Percentiles rank a stretch among this genome's conserved stretches.
phyloP scores from a whole-genome alignment of 805 yeast genomes.

The Ogataea nonfermentans region DNA sequence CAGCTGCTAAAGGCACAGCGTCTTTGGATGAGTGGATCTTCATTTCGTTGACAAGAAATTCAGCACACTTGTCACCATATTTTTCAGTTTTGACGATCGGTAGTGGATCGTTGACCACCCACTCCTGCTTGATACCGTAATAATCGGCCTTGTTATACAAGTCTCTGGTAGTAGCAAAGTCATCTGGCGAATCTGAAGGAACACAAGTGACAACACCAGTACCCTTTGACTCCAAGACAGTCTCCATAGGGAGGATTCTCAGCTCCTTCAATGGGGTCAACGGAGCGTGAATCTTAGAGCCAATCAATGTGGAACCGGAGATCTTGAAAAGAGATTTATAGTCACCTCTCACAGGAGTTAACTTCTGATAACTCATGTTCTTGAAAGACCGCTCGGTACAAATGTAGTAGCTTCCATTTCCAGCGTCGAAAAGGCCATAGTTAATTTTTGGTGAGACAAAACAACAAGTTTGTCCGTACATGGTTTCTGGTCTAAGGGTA shows the following conservation, averaged over 20 bases:
- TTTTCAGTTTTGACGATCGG: constrained; percentile 77
- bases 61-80: constrained; percentile 88
- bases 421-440: constrained; percentile 89
- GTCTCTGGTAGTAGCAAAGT: constrained; percentile 82
- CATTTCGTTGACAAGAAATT: constrained; percentile 74
- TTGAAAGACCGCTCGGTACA: constrained; percentile 95
- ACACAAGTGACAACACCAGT: constrained; percentile 99
- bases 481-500: constrained; percentile 96
- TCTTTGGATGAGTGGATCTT: constrained; percentile 97
- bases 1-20: constrained; percentile 77
- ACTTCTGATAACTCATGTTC: constrained; percentile 93
- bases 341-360: constrained; percentile 85
- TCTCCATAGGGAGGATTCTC: constrained; percentile 94
- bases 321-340: constrained; percentile 59
- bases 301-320: constrained; percentile 73
- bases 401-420: constrained; percentile 69
- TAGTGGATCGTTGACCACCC: constrained; percentile 76
- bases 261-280: constrained; percentile 65
- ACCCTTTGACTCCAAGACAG: constrained; percentile 92
- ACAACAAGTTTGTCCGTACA: constrained; percentile 98
- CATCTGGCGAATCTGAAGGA: constrained; percentile 99
- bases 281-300: constrained; percentile 86
- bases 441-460: constrained; percentile 93
- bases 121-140: constrained; percentile 77
- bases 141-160: constrained; percentile 86